Conservation (phyloP, 1,284 basidiomycete genomes). For the Microbotryum violaceum region DNA sequence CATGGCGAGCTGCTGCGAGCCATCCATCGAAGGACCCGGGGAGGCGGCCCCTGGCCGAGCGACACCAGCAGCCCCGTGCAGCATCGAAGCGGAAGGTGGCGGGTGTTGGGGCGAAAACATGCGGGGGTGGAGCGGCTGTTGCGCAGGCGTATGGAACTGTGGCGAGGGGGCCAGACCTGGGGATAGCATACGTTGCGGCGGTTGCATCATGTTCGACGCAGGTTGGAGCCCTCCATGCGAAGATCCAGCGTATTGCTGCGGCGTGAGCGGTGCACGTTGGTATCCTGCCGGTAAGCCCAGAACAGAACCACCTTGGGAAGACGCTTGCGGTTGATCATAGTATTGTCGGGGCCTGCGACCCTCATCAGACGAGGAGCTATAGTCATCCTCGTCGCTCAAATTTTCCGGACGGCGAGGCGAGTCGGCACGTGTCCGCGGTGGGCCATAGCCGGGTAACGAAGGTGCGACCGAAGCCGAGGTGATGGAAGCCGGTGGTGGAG, state of each 20-base stretch:
- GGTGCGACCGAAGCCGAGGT: constrained; percentile 16
- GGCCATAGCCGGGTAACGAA: constrained; percentile 25
- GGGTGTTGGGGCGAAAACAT: constrained; percentile 1
- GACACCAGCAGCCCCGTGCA: neutral
- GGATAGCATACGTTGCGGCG: too few species aligned
- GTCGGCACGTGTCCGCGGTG: constrained; percentile 19
- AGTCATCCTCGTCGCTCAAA: neutral
- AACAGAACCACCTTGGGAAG: neutral
- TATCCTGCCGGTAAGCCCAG: neutral
- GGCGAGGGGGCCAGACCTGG: too few species aligned
- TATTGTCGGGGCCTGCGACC: neutral
- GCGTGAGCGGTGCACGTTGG: neutral
- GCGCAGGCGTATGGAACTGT: too few species aligned
- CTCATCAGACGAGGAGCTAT: constrained; percentile 1
- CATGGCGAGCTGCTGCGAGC: constrained; percentile 3
- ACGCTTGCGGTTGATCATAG: neutral
- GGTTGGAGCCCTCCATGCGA: neutral
- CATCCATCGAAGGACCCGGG: neutral
- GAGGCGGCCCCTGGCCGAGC: neutral
- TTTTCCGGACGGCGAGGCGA: neutral
- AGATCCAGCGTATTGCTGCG: constrained; percentile 1
- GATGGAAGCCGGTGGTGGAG: neutral
- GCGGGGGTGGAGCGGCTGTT: neutral
- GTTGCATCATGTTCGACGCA: too few species aligned
- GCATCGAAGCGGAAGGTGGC: neutral